These are phyloP conservation scores for Aegilops sharonensis DNA, from an alignment of 176 grass and related monocot species.

Conservation along the genomic window DNA sequence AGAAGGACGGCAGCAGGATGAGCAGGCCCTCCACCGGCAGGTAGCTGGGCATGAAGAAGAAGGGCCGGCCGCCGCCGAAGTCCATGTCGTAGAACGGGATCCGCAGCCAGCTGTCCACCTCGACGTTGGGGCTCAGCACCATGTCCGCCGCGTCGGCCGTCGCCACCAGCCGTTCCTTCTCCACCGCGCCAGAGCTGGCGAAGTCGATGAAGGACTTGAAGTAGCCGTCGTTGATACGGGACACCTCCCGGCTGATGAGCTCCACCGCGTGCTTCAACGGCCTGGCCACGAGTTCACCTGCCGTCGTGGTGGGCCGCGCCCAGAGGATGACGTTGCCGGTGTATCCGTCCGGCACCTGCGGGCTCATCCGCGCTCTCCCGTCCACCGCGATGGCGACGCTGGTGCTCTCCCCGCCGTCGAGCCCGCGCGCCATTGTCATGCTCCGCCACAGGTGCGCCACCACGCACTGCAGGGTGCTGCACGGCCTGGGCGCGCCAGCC, in stretches of 20 bases:
- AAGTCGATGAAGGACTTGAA: conserved; percentile 38
- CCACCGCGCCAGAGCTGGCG: conserved; percentile 10
- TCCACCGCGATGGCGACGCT: conserved; percentile 34
- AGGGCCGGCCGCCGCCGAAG: conserved; percentile 22
- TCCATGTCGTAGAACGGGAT: conserved; percentile 38
- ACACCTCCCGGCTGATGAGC: conserved; percentile 28
- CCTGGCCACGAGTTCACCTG: not conserved
- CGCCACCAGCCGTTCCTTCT: conserved; percentile 14
- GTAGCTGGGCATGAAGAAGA: conserved; percentile 39
- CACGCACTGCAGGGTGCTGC: conserved; percentile 35
- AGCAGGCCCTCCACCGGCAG: conserved; percentile 35
- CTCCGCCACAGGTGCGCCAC: conserved; percentile 33
- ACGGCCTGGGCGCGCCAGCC: not conserved
- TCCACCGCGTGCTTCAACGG: conserved; percentile 26
- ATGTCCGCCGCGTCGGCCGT: conserved; percentile 24
- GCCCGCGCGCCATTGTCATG: conserved; percentile 28
- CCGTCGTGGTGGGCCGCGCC: conserved; percentile 13
- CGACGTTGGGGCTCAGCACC: conserved; percentile 31
- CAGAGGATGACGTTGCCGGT: conserved; percentile 31
- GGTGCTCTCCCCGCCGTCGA: not conserved
- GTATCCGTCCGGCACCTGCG: conserved; percentile 15
- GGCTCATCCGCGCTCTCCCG: conserved; percentile 21
- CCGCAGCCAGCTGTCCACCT: conserved; percentile 33
- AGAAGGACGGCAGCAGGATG: conserved; percentile 19
- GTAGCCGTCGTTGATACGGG: conserved; percentile 25